A percentile compares a stretch with the other conserved stretches of the same genome.
Evolutionary conservation across 768 basidiomycete species (phyloP).

Genomic region (Brasilioporus rufonigricans): DNA sequence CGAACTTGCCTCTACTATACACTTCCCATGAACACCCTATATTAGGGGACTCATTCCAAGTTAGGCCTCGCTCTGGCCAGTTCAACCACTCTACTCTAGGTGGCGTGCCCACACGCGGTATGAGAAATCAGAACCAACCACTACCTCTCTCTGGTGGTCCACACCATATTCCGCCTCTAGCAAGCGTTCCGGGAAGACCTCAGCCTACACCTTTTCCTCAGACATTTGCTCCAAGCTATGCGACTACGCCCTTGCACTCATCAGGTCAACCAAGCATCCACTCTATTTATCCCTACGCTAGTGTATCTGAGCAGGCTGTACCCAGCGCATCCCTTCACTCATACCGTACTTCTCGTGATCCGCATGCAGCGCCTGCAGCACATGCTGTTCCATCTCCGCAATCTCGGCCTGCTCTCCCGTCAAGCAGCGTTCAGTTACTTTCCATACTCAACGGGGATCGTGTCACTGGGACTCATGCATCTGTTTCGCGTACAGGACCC

Average conservation of each 20-base stretch:
- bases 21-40: constrained; percentile 6
- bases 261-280: constrained; percentile 9
- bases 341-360: constrained; percentile 12
- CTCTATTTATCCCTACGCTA: constrained; percentile 15
- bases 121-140: constrained; percentile 17
- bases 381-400: constrained; percentile 12
- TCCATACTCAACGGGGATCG: constrained; percentile 36
- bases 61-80: constrained; percentile 49
- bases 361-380: constrained; percentile 10
- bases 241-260: constrained; percentile 18
- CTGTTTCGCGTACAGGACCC: constrained; percentile 7
- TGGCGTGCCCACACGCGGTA: constrained; percentile 6
- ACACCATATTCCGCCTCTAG: constrained; percentile 1
- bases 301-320: constrained; percentile 6
- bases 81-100: constrained; percentile 34
- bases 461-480: constrained; percentile 6
- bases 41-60: constrained; percentile 38
- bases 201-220: constrained; percentile 14
- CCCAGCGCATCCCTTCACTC: constrained; percentile 7
- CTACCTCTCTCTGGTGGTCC: constrained; percentile 9
- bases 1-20: not conserved
- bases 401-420: constrained; percentile 17
- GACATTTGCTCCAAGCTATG: constrained; percentile 15
- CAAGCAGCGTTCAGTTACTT: constrained; percentile 31
- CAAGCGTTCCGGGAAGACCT: constrained; percentile 5